Evolutionary conservation across 2,329 filamentous ascomycete genomes (phyloP).

Genomic region (Penicillium griseofulvum): DNA sequence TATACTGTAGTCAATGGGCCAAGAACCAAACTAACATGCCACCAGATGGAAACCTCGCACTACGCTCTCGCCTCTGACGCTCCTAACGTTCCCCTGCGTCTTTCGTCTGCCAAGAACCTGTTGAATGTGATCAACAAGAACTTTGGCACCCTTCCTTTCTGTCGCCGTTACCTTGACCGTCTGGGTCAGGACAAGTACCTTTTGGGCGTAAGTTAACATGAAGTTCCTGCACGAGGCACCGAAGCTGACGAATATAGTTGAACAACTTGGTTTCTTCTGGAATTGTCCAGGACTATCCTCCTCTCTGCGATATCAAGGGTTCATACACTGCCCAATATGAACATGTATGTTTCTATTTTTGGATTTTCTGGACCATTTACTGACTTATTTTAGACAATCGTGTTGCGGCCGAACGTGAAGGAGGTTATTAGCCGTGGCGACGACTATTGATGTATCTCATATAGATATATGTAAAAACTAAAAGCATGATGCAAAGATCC

Average conservation of each 20-base stretch:
- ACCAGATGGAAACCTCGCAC: conserved; percentile 74
- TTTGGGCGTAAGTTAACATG: conserved; percentile 64
- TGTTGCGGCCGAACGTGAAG: conserved; percentile 77
- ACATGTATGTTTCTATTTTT: conserved; percentile 64
- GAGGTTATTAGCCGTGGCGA: conserved; percentile 84
- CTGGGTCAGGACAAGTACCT: conserved; percentile 95
- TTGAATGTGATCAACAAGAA: conserved; percentile 92
- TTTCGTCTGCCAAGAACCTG: conserved; percentile 80
- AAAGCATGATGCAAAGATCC: conserved; percentile 1
- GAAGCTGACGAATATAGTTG: conserved; percentile 54
- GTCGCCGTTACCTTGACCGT: conserved; percentile 83
- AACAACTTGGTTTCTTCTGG: conserved; percentile 81
- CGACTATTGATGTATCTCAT: conserved; percentile 62
- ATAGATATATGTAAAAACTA: conserved; percentile 7
- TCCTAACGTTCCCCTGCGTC: conserved; percentile 70
- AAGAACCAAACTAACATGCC: conserved; percentile 3
- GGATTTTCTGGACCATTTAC: conserved; percentile 10
- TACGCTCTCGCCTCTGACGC: conserved; percentile 75
- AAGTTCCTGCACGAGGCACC: not conserved
- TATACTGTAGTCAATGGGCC: conserved; percentile 5
- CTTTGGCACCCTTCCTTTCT: conserved; percentile 90
- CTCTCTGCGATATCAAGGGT: conserved; percentile 86
- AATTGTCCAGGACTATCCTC: conserved; percentile 87
- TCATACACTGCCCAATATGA: conserved; percentile 93
- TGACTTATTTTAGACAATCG: conserved; percentile 58